Evolutionary conservation across 371 early-diverging fungal species (phyloP).

Genomic region (Lichtheimia ornata): DNA sequence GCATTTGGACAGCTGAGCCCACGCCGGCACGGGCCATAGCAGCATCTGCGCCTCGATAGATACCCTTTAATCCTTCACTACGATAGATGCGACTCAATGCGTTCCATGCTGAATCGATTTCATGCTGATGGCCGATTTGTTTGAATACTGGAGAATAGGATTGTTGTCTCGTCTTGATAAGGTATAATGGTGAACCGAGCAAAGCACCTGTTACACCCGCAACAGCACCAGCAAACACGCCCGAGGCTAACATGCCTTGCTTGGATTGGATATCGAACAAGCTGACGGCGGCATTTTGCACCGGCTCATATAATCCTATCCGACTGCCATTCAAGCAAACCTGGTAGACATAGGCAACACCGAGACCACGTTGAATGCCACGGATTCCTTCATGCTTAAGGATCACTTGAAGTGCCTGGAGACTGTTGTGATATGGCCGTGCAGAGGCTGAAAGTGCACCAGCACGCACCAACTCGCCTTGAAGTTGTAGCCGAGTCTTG

Average conservation of each 20-base stretch:
- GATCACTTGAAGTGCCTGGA: constrained; percentile 80
- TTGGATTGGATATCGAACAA: constrained; percentile 22
- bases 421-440: constrained; percentile 76
- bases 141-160: constrained; percentile 75
- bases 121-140: constrained; percentile 89
- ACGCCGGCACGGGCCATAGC: constrained; percentile 91
- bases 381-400: constrained; percentile 80
- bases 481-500: constrained; percentile 94
- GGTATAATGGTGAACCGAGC: constrained; percentile 85
- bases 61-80: constrained; percentile 71
- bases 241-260: constrained; percentile 51
- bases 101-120: constrained; percentile 69
- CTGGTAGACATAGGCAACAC: constrained; percentile 93
- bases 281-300: constrained; percentile 27
- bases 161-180: constrained; percentile 96
- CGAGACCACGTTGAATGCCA: constrained; percentile 89
- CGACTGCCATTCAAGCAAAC: constrained; percentile 91
- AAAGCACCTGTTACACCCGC: constrained; percentile 83
- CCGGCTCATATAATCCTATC: constrained; percentile 89
- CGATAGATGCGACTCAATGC: constrained; percentile 72
- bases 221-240: constrained; percentile 63
- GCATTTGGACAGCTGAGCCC: constrained; percentile 92
- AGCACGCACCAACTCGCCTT: constrained; percentile 81
- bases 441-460: constrained; percentile 49
- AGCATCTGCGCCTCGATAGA: constrained; percentile 89